phyloP scores from a whole-genome alignment of 352 stramenopile species.

The Pseudoperonospora humuli region DNA sequence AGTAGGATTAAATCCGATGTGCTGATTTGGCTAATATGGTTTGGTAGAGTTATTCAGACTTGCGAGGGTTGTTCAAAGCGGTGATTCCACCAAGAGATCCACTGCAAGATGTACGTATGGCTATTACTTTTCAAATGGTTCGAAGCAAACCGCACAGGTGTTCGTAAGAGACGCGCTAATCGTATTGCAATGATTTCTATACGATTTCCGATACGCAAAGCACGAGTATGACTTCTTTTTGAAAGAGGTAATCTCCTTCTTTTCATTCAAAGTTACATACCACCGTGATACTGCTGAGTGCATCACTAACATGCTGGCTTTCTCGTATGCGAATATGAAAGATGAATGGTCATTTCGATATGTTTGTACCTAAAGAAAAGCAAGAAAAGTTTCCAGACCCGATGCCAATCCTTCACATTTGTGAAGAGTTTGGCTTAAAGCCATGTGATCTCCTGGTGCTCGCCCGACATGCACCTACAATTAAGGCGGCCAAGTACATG shows the following conservation, averaged over 20 bases:
- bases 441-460: slow-evolving; percentile 52
- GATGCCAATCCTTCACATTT: slow-evolving; percentile 37
- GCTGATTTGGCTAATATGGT: too few species aligned
- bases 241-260: slow-evolving; percentile 37
- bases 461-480: slow-evolving; percentile 39
- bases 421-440: slow-evolving; percentile 41
- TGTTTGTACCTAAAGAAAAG: slow-evolving; percentile 38
- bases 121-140: background rate
- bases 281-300: background rate
- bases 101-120: slow-evolving; percentile 39
- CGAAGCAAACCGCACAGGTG: too few species aligned
- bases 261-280: background rate
- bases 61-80: slow-evolving; percentile 53
- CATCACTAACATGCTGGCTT: background rate
- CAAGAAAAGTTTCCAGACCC: slow-evolving; percentile 42
- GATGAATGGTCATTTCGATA: slow-evolving; percentile 66
- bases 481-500: slow-evolving; percentile 57
- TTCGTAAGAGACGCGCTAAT: background rate
- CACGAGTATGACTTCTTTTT: slow-evolving; percentile 58
- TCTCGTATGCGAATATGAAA: slow-evolving; percentile 8
- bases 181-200: background rate
- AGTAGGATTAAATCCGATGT: too few species aligned
- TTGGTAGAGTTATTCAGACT: slow-evolving; percentile 46
- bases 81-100: slow-evolving; percentile 42
- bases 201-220: slow-evolving; percentile 13